These are phyloP conservation scores for Lasiodiplodia sp. DNA, from an alignment of 2,329 filamentous ascomycete genomes.

Conservation along the genomic window DNA sequence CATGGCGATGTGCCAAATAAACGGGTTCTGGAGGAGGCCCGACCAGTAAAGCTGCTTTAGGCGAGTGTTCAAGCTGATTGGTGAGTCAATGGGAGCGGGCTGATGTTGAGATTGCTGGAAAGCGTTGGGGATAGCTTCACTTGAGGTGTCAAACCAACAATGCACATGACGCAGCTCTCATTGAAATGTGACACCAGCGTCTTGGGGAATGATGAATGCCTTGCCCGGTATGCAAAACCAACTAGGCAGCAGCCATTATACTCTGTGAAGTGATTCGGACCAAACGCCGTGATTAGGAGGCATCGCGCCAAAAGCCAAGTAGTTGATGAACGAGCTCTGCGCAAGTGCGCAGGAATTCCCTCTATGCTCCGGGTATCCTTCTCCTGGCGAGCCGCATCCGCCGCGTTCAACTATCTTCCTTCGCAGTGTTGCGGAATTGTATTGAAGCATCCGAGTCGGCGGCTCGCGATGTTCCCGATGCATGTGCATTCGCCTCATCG, in stretches of 20 bases:
- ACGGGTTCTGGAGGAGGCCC: background rate
- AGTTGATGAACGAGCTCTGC: background rate
- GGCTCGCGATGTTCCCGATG: slow-evolving; percentile 16
- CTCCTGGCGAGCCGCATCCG: background rate
- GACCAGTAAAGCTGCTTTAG: background rate
- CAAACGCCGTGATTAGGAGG: background rate
- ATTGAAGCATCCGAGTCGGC: background rate
- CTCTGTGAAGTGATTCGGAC: slow-evolving; percentile 1
- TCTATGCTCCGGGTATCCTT: slow-evolving; percentile 8
- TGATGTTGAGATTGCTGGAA: background rate
- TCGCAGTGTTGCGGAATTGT: slow-evolving; percentile 3
- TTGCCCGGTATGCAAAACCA: background rate
- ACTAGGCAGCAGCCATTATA: slow-evolving; percentile 3
- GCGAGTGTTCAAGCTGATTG: background rate
- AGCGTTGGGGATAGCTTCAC: background rate
- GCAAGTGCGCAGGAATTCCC: slow-evolving; percentile 3
- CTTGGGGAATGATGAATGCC: background rate
- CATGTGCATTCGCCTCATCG: background rate
- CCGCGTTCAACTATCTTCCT: slow-evolving; percentile 4
- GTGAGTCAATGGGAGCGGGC: background rate
- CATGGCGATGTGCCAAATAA: background rate
- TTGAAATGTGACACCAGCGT: background rate
- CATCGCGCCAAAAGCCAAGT: background rate
- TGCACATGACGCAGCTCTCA: background rate
- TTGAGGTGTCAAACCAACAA: background rate